Conservation (phyloP, 2,329 filamentous ascomycete genomes). For the Dactylonectria macrodidyma region DNA sequence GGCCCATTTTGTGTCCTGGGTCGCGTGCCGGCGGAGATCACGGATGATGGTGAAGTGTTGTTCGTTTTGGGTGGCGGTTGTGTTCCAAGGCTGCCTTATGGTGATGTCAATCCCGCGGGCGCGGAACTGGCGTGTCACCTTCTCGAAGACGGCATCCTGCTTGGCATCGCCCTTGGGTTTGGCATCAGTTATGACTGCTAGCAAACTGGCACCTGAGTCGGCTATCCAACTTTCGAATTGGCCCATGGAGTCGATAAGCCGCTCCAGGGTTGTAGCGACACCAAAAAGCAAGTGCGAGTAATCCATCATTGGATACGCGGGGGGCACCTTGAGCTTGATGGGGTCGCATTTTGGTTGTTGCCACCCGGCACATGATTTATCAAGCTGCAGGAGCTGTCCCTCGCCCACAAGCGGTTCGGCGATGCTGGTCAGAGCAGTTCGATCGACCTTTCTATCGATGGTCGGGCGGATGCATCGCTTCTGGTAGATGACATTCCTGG, state of each 20-base stretch:
- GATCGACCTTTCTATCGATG: slow-evolving; percentile 52
- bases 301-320: slow-evolving; percentile 57
- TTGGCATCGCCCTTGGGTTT: slow-evolving; percentile 56
- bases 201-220: slow-evolving; percentile 64
- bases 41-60: slow-evolving; percentile 71
- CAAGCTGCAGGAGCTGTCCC: slow-evolving; percentile 50
- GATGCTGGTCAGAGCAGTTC: slow-evolving; percentile 56
- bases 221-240: slow-evolving; percentile 71
- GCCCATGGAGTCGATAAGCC: slow-evolving; percentile 65
- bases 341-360: slow-evolving; percentile 55
- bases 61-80: slow-evolving; percentile 60
- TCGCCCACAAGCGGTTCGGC: slow-evolving; percentile 55
- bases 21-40: slow-evolving; percentile 62
- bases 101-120: slow-evolving; percentile 53
- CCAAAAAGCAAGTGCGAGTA: slow-evolving; percentile 71
- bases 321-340: slow-evolving; percentile 63
- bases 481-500: slow-evolving; percentile 60
- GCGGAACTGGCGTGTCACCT: slow-evolving; percentile 47
- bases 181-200: slow-evolving; percentile 67
- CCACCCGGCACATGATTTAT: slow-evolving; percentile 45
- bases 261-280: slow-evolving; percentile 67
- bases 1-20: slow-evolving; percentile 66
- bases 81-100: slow-evolving; percentile 53
- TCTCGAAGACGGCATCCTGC: slow-evolving; percentile 46
- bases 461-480: slow-evolving; percentile 61